Base-by-base conservation (phyloP, 2,329 filamentous ascomycete species). In the Alternaria hordeiaustralica region DNA sequence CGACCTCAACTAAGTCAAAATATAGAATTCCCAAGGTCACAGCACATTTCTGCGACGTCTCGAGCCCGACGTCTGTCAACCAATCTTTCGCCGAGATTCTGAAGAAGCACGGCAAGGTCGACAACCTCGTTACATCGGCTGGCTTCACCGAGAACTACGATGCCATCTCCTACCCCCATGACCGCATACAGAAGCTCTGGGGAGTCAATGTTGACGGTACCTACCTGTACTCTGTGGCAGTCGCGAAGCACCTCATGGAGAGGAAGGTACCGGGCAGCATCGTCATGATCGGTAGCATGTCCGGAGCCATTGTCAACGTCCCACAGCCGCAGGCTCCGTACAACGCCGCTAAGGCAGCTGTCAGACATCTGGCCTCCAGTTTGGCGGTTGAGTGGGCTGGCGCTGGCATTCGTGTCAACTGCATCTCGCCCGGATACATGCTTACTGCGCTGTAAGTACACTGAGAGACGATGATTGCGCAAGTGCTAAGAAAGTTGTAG, bases 71-170 rank as follows among this genome's bases (percentile, higher is more conserved):
- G 53, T 95, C 92, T 7, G 94, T 97, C 66, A 89, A 92, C 61
- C 81, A 84, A 30, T 91, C 91, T 71, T 86, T 97, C 70, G 83
- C 85, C 41, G 90, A 93, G 64, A 87, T 95, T 69, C 78, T 95
- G 55, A 79, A 84, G 53, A 82, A 87, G 63, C 94, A 97, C 78
- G 90, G 90, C 81, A 91, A 92, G 80, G 93, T 97, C 72, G 94
- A 97, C 82, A 90, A 93, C 81, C 87, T 98, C 25, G 94, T 98
- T 73, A 97, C 95, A 25, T 96, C 93, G n/a, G 95, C 95, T 54
- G 95, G 95, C 49, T 97, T 98, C 83, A 96, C 93, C 13, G 95
- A 97, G 84, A 97, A 97, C 84, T 96, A 94, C 76, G 91, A 96
- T 74, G 95, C 95, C 50, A 91, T 94, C 74, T 89, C 90, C 71